phyloP scores from a whole-genome alignment of 2,329 filamentous ascomycete genomes.

The Trichoderma gracile region DNA sequence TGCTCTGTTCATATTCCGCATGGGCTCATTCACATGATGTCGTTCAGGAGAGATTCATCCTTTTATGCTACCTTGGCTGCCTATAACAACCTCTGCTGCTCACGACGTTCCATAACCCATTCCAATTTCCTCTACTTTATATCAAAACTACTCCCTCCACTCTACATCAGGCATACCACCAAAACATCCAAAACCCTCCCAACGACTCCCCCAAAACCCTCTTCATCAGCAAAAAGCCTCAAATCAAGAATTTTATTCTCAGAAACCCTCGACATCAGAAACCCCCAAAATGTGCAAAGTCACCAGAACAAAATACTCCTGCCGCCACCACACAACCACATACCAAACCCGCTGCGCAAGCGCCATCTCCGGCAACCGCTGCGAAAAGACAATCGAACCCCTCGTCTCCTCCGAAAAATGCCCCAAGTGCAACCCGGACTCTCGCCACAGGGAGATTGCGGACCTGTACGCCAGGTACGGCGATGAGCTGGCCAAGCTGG shows the following conservation, averaged over 20 bases:
- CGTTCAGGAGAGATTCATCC: not conserved
- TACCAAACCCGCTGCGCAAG: not conserved
- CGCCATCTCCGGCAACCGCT: not conserved
- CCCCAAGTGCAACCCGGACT: not conserved
- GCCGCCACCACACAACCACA: not conserved
- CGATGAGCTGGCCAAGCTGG: not conserved
- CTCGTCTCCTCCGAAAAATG: not conserved
- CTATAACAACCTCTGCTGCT: too few relatives aligned
- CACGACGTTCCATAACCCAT: too few relatives aligned
- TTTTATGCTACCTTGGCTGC: too few relatives aligned
- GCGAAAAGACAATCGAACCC: slow-evolving; percentile 4
- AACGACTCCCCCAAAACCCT: too few relatives aligned
- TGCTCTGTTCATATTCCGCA: not conserved
- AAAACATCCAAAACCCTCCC: not conserved
- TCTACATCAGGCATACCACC: not conserved
- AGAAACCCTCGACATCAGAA: not conserved
- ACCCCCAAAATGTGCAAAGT: slow-evolving; percentile 1
- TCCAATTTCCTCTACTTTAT: not conserved
- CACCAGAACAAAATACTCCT: not conserved
- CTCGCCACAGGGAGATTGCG: not conserved
- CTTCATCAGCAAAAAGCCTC: too few relatives aligned
- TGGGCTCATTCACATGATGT: too few relatives aligned
- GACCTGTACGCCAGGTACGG: not conserved
- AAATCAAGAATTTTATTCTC: too few relatives aligned
- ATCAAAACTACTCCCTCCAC: not conserved